phyloP scores from a whole-genome alignment of 106 monocot genomes.

The Allium cepa region DNA sequence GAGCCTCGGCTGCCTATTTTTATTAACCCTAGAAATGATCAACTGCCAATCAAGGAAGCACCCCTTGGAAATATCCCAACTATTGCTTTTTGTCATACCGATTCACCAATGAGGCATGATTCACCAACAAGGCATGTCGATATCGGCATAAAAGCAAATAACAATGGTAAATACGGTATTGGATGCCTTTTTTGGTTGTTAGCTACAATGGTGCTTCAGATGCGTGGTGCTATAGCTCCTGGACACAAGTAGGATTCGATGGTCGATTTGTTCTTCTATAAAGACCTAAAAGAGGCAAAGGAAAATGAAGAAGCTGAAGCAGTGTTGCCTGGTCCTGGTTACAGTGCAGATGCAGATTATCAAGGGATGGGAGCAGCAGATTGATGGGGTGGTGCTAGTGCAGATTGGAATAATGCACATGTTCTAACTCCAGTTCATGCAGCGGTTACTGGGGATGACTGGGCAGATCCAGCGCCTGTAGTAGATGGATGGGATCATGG shows the following conservation, averaged over 20 bases:
- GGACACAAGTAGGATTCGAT: constrained; percentile 82
- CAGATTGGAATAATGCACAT: constrained; percentile 3
- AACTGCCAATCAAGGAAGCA: constrained; percentile 90
- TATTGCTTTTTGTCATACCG: constrained; percentile 85
- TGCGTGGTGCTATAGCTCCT: constrained; percentile 70
- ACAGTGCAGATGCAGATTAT: constrained; percentile 36
- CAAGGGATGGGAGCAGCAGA: constrained; percentile 12
- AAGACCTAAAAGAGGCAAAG: constrained; percentile 76
- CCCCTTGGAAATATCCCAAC: constrained; percentile 88
- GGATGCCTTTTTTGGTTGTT: constrained; percentile 91
- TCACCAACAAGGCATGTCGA: constrained; percentile 35
- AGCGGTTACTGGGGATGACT: constrained; percentile 20
- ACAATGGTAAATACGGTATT: constrained; percentile 81
- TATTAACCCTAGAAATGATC: constrained; percentile 83
- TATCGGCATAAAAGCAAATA: constrained; percentile 88
- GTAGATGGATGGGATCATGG: constrained; percentile 1
- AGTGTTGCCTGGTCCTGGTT: constrained; percentile 29
- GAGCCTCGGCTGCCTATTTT: constrained; percentile 91
- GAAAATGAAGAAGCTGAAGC: constrained; percentile 64
- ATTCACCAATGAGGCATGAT: constrained; percentile 58
- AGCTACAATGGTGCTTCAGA: constrained; percentile 87
- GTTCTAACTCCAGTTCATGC: constrained; percentile 14
- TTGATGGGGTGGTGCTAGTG: constrained; percentile 12
- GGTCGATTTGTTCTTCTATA: constrained; percentile 87
- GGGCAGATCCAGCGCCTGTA: not conserved